Conservation (phyloP, 805 yeast species). For the Cephaloascus albidus region DNA sequence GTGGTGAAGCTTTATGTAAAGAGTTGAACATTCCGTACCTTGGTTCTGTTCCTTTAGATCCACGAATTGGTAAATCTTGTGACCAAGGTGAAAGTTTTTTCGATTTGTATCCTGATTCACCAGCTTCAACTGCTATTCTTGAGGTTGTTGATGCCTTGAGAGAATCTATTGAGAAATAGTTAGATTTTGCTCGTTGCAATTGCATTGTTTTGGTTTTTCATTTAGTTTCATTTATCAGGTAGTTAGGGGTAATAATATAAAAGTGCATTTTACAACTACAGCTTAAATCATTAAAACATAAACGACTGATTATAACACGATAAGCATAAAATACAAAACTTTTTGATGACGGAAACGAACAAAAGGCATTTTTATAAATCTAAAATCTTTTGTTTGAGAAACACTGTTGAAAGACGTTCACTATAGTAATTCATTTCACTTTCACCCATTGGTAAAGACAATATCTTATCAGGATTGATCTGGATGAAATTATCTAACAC, state of each 20-base stretch:
- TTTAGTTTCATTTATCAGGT: no score
- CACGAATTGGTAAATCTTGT: conserved; percentile 84
- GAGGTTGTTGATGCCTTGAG: conserved; percentile 71
- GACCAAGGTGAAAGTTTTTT: conserved; percentile 81
- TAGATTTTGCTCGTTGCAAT: no score
- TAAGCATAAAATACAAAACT: no score
- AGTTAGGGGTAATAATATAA: no score
- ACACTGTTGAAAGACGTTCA: background rate
- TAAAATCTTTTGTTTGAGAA: background rate
- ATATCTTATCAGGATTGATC: conserved; percentile 20
- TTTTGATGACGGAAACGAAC: no score
- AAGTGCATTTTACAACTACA: no score
- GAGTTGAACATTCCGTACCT: conserved; percentile 72
- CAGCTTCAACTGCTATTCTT: conserved; percentile 80
- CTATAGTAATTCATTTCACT: conserved; percentile 25
- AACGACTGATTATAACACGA: no score
- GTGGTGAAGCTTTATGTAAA: conserved; percentile 76
- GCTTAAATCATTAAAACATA: no score
- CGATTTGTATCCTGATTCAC: conserved; percentile 82
- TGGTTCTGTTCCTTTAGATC: conserved; percentile 94
- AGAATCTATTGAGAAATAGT: conserved; percentile 44
- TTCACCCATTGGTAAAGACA: conserved; percentile 32
- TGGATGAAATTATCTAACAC: conserved; percentile 17
- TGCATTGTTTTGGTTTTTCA: no score
- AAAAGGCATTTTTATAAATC: background rate